Conservation (phyloP, 805 yeast genomes). For the Starmerella gropengiesseri region DNA sequence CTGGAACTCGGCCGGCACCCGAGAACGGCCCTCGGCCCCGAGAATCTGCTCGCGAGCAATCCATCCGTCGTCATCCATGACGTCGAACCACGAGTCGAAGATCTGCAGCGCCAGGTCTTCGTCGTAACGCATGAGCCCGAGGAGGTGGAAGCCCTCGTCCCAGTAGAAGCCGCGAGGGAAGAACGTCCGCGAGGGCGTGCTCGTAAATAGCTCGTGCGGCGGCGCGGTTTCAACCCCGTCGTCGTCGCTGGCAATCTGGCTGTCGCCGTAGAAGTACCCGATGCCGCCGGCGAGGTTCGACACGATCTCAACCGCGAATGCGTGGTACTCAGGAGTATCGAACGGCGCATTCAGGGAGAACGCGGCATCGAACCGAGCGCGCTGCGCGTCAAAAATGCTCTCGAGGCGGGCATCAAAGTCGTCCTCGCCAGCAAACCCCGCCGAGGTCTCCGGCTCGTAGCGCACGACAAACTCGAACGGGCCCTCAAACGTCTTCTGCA, state of each 20-base stretch:
- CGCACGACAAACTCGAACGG: constrained; percentile 62
- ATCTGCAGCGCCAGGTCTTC: constrained; percentile 71
- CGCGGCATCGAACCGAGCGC: constrained; percentile 21
- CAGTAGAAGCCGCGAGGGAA: constrained; percentile 96
- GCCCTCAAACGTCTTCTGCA: constrained; percentile 70
- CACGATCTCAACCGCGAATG: constrained; percentile 66
- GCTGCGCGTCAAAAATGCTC: constrained; percentile 34
- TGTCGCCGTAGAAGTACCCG: constrained; percentile 77
- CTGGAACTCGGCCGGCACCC: constrained; percentile 74
- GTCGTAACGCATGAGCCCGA: constrained; percentile 75
- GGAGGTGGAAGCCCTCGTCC: constrained; percentile 95
- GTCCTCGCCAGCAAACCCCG: constrained; percentile 13
- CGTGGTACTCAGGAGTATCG: constrained; percentile 32
- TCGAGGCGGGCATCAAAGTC: constrained; percentile 27
- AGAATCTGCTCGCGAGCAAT: constrained; percentile 90
- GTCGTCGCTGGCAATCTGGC: constrained; percentile 63
- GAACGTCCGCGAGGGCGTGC: constrained; percentile 85
- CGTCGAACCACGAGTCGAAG: constrained; percentile 72
- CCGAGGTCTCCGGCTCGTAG: constrained; percentile 34
- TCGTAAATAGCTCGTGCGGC: constrained; percentile 49
- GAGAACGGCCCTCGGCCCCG: constrained; percentile 80
- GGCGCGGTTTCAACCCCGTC: constrained; percentile 27
- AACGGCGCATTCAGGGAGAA: constrained; percentile 42
- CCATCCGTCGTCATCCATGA: constrained; percentile 90
- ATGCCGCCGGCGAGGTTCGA: constrained; percentile 85